These are phyloP conservation scores for Aspergillus tamarii DNA, from an alignment of 2,329 filamentous ascomycete species.

Conservation along the genomic window DNA sequence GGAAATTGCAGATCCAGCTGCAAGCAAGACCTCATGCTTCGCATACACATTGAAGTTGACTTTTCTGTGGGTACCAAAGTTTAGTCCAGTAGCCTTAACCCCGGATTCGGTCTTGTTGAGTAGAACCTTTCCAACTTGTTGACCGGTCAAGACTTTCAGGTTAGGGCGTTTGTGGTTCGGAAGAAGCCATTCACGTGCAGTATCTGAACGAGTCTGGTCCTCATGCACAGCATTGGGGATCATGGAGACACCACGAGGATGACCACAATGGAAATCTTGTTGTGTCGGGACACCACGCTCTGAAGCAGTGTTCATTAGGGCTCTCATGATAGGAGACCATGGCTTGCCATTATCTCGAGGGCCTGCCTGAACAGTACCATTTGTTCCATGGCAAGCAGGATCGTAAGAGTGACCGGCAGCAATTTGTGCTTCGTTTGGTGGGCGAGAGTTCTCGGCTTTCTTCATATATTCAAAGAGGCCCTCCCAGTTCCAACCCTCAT, in stretches of 20 bases:
- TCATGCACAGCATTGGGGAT: slow-evolving; percentile 29
- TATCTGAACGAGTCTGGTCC: slow-evolving; percentile 30
- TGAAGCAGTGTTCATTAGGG: slow-evolving; percentile 27
- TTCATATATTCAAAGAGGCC: slow-evolving; percentile 53
- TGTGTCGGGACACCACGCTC: slow-evolving; percentile 20
- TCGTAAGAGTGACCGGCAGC: slow-evolving; percentile 28
- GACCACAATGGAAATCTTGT: slow-evolving; percentile 28
- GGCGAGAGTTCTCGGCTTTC: slow-evolving; percentile 36
- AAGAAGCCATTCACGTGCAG: slow-evolving; percentile 32
- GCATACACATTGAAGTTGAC: slow-evolving; percentile 27
- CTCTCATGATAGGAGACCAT: slow-evolving; percentile 27
- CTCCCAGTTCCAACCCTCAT: slow-evolving; percentile 51
- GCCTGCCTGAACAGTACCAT: slow-evolving; percentile 28
- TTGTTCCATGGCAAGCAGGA: slow-evolving; percentile 27
- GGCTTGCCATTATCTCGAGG: slow-evolving; percentile 24
- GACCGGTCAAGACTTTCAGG: slow-evolving; percentile 30
- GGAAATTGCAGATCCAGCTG: slow-evolving; percentile 32
- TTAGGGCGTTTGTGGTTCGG: slow-evolving; percentile 28
- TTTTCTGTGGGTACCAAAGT: slow-evolving; percentile 32
- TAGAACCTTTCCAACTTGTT: slow-evolving; percentile 29
- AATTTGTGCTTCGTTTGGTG: slow-evolving; percentile 24
- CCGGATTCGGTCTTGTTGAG: slow-evolving; percentile 17
- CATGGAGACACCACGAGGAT: slow-evolving; percentile 36
- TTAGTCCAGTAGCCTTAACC: slow-evolving; percentile 26
- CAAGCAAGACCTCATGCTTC: slow-evolving; percentile 31